Evolutionary conservation across 345 rosid species (phyloP).

Genomic region (Raphanus sativus): DNA sequence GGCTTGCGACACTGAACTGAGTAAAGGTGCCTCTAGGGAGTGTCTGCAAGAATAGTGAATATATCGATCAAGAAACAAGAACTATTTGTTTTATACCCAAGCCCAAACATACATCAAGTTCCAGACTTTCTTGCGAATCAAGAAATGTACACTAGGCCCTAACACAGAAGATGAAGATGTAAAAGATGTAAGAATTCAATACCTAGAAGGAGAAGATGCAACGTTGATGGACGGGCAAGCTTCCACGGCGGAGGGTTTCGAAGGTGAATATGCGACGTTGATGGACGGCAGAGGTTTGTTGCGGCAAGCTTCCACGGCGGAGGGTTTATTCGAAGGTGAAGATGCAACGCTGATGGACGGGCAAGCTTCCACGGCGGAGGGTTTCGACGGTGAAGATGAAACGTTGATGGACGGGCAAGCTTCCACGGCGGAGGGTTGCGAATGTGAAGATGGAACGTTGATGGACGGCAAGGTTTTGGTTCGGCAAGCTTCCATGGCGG

Average conservation of each 20-base stretch:
- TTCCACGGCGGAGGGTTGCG: not conserved
- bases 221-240: not conserved
- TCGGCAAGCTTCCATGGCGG: constrained; percentile 13
- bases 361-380: not conserved
- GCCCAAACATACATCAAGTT: too few relatives aligned
- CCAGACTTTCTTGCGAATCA: too few relatives aligned
- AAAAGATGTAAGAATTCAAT: too few relatives aligned
- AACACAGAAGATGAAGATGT: too few relatives aligned
- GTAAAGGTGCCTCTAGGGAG: too few relatives aligned
- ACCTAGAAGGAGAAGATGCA: not conserved
- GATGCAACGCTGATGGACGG: not conserved
- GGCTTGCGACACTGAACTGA: too few relatives aligned
- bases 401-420: not conserved
- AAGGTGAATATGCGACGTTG: not conserved
- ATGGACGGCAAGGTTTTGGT: not conserved
- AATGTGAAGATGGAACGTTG: not conserved
- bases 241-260: not conserved
- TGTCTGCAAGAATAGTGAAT: too few relatives aligned
- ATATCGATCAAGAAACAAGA: too few relatives aligned
- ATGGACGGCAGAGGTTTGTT: not conserved
- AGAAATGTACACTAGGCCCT: too few relatives aligned
- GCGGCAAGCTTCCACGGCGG: not conserved
- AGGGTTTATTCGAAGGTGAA: not conserved
- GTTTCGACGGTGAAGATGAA: too few relatives aligned
- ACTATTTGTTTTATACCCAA: too few relatives aligned